Conservation (phyloP, 1,284 basidiomycete species). For the Apiotrichum veenhuisii region DNA sequence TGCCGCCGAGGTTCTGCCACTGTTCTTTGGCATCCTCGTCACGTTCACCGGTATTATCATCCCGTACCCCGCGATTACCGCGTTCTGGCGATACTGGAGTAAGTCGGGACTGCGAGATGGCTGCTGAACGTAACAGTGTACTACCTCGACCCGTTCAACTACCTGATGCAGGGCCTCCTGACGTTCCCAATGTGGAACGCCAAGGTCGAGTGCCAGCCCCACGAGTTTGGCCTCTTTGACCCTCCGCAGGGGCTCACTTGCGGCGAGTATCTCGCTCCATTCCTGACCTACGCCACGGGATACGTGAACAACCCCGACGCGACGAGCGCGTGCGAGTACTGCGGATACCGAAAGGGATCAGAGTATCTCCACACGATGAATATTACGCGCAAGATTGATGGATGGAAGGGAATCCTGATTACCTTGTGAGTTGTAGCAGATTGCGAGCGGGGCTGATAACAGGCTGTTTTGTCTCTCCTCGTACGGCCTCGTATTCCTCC, state of each 20-base stretch:
- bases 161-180: conserved; percentile 35
- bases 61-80: conserved; percentile 30
- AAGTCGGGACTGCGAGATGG: neutral
- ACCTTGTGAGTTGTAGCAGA: conserved; percentile 14
- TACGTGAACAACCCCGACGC: conserved; percentile 39
- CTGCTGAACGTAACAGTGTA: conserved; percentile 11
- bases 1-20: conserved; percentile 27
- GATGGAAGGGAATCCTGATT: conserved; percentile 40
- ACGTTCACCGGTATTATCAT: conserved; percentile 36
- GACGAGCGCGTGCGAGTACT: conserved; percentile 36
- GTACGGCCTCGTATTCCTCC: conserved; percentile 34
- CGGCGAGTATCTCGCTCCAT: conserved; percentile 30
- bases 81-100: conserved; percentile 36
- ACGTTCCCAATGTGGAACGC: conserved; percentile 32
- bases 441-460: neutral
- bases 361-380: conserved; percentile 40
- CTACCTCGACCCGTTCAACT: conserved; percentile 41
- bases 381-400: conserved; percentile 27
- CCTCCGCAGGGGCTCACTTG: conserved; percentile 44
- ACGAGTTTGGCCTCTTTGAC: conserved; percentile 40
- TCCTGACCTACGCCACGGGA: conserved; percentile 26
- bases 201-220: conserved; percentile 32
- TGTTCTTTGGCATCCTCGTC: conserved; percentile 23
- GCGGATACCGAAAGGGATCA: conserved; percentile 33
- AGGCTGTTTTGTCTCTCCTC: conserved; percentile 26